phyloP scores from a whole-genome alignment of 2,329 filamentous ascomycete species.

The Ramularia collo-cygni region DNA sequence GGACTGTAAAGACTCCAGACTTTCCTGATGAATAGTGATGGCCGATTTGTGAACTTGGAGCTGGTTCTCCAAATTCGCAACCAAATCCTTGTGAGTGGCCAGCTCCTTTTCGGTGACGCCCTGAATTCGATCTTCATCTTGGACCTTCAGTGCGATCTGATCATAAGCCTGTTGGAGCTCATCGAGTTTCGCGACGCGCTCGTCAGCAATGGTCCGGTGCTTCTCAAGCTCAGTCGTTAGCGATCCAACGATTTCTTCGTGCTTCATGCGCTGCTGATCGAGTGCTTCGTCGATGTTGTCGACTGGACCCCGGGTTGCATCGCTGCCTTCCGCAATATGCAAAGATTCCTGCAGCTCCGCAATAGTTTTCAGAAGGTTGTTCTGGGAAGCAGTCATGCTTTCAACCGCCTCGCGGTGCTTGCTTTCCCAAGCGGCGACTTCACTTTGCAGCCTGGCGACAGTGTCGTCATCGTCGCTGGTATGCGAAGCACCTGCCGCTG shows the following conservation, averaged over 20 bases:
- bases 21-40: conserved; percentile 48
- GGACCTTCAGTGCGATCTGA: conserved; percentile 59
- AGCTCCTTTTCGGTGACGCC: conserved; percentile 49
- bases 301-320: conserved; percentile 14
- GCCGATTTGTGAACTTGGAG: conserved; percentile 50
- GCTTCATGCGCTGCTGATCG: conserved; percentile 36
- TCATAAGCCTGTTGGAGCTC: conserved; percentile 68
- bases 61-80: conserved; percentile 51
- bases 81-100: conserved; percentile 43
- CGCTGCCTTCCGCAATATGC: conserved; percentile 28
- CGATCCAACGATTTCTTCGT: conserved; percentile 47
- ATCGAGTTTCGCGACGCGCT: conserved; percentile 61
- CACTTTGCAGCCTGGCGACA: conserved; percentile 60
- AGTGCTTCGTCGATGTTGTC: conserved; percentile 22
- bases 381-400: conserved; percentile 65
- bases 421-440: conserved; percentile 66
- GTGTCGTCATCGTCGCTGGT: conserved; percentile 34
- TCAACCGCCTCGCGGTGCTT: conserved; percentile 68
- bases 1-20: conserved; percentile 47
- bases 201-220: conserved; percentile 67
- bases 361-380: conserved; percentile 64
- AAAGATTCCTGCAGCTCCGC: conserved; percentile 62
- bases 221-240: conserved; percentile 72
- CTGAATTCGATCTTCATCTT: conserved; percentile 56
- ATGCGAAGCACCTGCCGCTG: conserved; percentile 1